A percentile compares a stretch with the other conserved stretches of the same genome.
Evolutionary conservation across 1,284 basidiomycete species (phyloP).

Genomic region (Ustilago cynodontis): DNA sequence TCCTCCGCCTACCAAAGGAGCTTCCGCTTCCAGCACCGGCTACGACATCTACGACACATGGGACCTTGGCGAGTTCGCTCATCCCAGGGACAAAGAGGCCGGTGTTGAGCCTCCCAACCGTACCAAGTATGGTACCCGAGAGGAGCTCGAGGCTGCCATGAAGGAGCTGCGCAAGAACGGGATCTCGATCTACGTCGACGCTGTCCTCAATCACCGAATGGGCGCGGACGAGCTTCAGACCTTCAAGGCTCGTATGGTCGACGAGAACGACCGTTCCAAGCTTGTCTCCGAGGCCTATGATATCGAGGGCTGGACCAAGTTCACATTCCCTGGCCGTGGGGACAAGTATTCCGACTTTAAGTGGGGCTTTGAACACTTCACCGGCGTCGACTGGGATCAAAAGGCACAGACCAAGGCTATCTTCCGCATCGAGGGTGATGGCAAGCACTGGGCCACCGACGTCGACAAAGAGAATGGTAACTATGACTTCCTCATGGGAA

Average conservation of each 20-base stretch:
- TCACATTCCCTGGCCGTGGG: slow-evolving; percentile 82
- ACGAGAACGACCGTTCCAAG: slow-evolving; percentile 50
- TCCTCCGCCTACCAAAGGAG: slow-evolving; percentile 70
- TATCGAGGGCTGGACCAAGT: slow-evolving; percentile 72
- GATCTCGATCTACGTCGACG: slow-evolving; percentile 71
- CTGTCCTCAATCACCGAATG: slow-evolving; percentile 73
- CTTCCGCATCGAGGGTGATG: slow-evolving; percentile 73
- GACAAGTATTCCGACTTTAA: slow-evolving; percentile 76
- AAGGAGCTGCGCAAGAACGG: slow-evolving; percentile 71
- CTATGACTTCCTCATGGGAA: slow-evolving; percentile 72
- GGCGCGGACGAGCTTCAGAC: slow-evolving; percentile 85
- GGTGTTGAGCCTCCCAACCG: slow-evolving; percentile 68
- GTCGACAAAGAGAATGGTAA: slow-evolving; percentile 71
- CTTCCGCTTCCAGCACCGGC: slow-evolving; percentile 70
- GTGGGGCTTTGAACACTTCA: slow-evolving; percentile 70
- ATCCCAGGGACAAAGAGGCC: slow-evolving; percentile 79
- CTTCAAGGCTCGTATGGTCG: slow-evolving; percentile 72
- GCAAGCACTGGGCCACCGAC: slow-evolving; percentile 72
- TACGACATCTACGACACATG: slow-evolving; percentile 70
- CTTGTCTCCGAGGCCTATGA: slow-evolving; percentile 45
- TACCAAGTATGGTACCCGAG: slow-evolving; percentile 92
- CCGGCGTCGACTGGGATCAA: slow-evolving; percentile 88
- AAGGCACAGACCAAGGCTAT: slow-evolving; percentile 76
- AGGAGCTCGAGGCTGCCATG: slow-evolving; percentile 81
- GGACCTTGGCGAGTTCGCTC: slow-evolving; percentile 82